phyloP scores from a whole-genome alignment of 1,284 basidiomycete genomes.

The Amylostereum chailletii region DNA sequence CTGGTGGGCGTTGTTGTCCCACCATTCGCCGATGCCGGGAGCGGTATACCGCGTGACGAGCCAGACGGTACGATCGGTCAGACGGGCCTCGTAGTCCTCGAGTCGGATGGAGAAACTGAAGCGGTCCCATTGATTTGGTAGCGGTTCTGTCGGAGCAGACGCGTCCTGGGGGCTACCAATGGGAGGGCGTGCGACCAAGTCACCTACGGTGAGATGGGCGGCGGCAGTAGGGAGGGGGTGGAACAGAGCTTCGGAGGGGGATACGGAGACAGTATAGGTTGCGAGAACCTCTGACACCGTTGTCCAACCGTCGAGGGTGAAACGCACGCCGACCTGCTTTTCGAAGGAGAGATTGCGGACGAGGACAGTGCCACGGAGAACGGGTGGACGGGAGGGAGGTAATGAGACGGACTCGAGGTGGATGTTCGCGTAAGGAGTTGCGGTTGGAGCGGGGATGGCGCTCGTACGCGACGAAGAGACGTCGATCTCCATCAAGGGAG shows the following conservation, averaged over 20 bases:
- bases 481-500: conserved; percentile 34
- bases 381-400: conserved; percentile 32
- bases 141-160: not conserved
- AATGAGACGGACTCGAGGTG: conserved; percentile 43
- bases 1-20: conserved; percentile 82
- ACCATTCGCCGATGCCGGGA: conserved; percentile 52
- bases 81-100: conserved; percentile 62
- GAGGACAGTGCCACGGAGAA: conserved; percentile 40
- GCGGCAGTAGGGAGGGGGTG: conserved; percentile 1
- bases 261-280: conserved; percentile 40
- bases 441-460: conserved; percentile 29
- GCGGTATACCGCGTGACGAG: conserved; percentile 54
- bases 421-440: conserved; percentile 30
- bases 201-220: conserved; percentile 19
- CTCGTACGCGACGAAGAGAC: conserved; percentile 24
- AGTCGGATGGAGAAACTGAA: conserved; percentile 58
- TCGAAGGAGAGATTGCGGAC: conserved; percentile 83
- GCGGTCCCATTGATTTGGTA: conserved; percentile 20
- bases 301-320: conserved; percentile 91
- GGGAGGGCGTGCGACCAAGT: conserved; percentile 21
- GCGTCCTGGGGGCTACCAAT: conserved; percentile 8
- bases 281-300: conserved; percentile 85
- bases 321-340: conserved; percentile 82
- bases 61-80: conserved; percentile 59
- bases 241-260: conserved; percentile 15